Base-by-base conservation (phyloP, 2,329 filamentous ascomycete species). In the Neurospora crassa region DNA sequence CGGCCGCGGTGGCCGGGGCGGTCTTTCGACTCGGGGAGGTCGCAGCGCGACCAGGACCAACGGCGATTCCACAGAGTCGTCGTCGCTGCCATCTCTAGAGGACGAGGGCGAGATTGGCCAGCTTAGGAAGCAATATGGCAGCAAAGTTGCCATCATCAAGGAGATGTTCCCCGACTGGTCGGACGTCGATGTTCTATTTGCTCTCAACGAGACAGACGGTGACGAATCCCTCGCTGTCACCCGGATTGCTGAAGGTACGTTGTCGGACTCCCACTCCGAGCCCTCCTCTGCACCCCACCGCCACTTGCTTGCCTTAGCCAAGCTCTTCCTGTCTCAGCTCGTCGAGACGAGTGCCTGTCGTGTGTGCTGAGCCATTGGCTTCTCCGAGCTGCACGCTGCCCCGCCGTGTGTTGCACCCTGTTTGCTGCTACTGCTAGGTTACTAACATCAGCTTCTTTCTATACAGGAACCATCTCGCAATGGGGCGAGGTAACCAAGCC, bases 81-180 rank as follows among this genome's bases (percentile, higher is more conserved):
- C 87, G 78, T 84, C 84, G 76, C 81, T 84, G 79, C 82, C 88
- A 74, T 84, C 87, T 76, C 87, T 91, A 74, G 86, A 90, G 76
- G 94, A 98, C 78, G 91, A 97, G 81, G 92, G 93, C 81, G 94
- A 97, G 82, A 88, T 98, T 76, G 92, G 91, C 79, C 90, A 96
- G 83, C 89, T 98, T 80, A 96, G 96, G 88, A 94, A 93, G 86
- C 90, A 92, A 81, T 96, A 97, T 80, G 88, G 91, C 78, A 84
- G 85, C 78, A 92, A 95, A 84, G 88, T 97, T 77, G 86, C 86
- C 74, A 89, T 91, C 78, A 90, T 99, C 80, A 94, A 93, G 84
- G 94, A 97, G 81, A 90, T 98, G 84, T 97, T 97, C 84, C 90
- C 93, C 72, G 91, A 94, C 82, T 98, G 95, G 96, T 95, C 94